These are phyloP conservation scores for Boletus sp. DNA, from an alignment of 1,284 basidiomycete genomes.

Conservation along the genomic window DNA sequence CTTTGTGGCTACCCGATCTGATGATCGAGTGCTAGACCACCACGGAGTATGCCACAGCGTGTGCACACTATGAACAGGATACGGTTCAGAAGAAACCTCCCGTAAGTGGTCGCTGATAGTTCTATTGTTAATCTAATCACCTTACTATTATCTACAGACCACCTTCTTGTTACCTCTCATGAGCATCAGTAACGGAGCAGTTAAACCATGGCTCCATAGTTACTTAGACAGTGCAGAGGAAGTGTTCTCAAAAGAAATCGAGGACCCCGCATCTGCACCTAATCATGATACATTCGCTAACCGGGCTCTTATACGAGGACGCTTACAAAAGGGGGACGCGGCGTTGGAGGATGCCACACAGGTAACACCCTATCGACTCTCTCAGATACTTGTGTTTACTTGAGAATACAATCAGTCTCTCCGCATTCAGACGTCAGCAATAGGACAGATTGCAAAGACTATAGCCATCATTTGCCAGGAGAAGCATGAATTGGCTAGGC, in stretches of 20 bases:
- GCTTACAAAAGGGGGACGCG: not conserved
- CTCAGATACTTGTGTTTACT: not conserved
- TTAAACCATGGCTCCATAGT: constrained; percentile 20
- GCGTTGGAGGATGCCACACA: not conserved
- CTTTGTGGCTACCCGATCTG: not conserved
- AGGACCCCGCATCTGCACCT: not conserved
- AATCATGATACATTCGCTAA: constrained; percentile 13
- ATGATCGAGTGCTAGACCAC: constrained; percentile 1
- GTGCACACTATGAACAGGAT: constrained; percentile 8
- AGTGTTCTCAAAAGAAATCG: constrained; percentile 13
- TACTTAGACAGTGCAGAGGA: constrained; percentile 13
- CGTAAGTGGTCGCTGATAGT: not conserved
- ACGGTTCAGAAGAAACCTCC: not conserved
- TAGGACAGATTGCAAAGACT: not conserved
- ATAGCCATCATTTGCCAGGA: not conserved
- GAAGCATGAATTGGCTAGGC: not conserved
- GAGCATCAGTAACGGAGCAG: constrained; percentile 18
- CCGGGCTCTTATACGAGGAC: constrained; percentile 5
- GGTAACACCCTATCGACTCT: not conserved
- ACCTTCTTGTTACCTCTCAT: constrained; percentile 14
- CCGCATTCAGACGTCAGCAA: not conserved
- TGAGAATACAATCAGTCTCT: not conserved
- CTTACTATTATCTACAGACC: not conserved
- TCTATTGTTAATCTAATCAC: not conserved
- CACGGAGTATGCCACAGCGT: not conserved